These are phyloP conservation scores for Lactifluus subvellereus DNA, from an alignment of 768 basidiomycete species.

Conservation along the genomic window DNA sequence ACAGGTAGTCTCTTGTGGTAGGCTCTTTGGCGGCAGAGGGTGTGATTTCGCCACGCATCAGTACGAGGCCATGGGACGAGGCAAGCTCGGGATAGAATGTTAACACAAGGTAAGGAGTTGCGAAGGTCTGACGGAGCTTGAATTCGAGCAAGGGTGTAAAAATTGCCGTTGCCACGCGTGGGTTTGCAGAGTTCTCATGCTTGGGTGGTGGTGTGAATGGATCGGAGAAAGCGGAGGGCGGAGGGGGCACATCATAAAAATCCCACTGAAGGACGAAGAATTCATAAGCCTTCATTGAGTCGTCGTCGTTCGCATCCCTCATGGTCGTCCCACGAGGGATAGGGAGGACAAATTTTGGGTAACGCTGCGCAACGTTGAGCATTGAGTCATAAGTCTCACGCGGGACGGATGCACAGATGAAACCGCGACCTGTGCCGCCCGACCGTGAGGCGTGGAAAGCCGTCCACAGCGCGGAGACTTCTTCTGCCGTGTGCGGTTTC, in stretches of 20 bases:
- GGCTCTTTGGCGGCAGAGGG: constrained; percentile 44
- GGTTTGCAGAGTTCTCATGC: constrained; percentile 35
- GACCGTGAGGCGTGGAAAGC: constrained; percentile 82
- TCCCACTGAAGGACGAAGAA: constrained; percentile 89
- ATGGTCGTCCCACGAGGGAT: constrained; percentile 49
- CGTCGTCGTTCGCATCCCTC: constrained; percentile 35
- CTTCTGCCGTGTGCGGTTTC: constrained; percentile 62
- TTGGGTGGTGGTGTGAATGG: constrained; percentile 38
- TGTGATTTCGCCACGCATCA: constrained; percentile 89
- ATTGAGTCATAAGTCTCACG: constrained; percentile 67
- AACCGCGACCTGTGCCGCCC: constrained; percentile 74
- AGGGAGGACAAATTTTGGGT: constrained; percentile 79
- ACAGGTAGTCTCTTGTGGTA: constrained; percentile 42
- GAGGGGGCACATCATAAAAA: constrained; percentile 66
- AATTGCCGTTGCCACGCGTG: constrained; percentile 66
- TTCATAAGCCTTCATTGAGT: constrained; percentile 49
- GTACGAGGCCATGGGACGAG: constrained; percentile 69
- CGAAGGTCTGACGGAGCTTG: constrained; percentile 75
- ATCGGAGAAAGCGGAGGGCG: constrained; percentile 41
- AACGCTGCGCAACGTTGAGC: constrained; percentile 53
- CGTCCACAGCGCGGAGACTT: constrained; percentile 82
- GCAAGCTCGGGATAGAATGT: constrained; percentile 91
- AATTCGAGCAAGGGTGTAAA: constrained; percentile 95
- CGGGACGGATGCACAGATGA: constrained; percentile 78
- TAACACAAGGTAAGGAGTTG: constrained; percentile 85